Base-by-base conservation (phyloP, 345 rosid genomes). In the Stellera chamaejasme region DNA sequence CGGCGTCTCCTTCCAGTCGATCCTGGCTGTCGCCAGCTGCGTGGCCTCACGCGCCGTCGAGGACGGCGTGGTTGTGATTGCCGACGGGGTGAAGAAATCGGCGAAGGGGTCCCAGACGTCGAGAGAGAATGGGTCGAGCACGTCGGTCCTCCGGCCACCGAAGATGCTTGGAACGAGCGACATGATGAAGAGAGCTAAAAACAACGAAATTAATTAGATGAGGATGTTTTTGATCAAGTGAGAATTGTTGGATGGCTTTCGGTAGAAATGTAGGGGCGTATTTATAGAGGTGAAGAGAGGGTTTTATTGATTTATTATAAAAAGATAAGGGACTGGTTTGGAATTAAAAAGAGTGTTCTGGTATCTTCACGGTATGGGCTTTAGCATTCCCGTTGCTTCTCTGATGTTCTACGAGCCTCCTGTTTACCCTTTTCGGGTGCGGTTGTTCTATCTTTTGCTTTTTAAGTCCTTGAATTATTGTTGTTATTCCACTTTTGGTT, bases 111-210 rank as follows among this genome's bases (percentile, higher is more conserved):
- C 58, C 47, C 47, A 55, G 2, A 55, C 48, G 47, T 55, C 58
- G 13, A 55, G 44, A 15, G 48, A 41, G 58, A 55, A 55, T 10
- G 58, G 58, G 25, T 55, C 58, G 58, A 55, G 19, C 14, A 55
- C 6, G 58, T n/a, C 16, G 48, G 27, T 55, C 13, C 51, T 43
- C 9, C 3, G 43, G 50, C 25, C 27, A 5, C 49, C 27, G 25
- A 55, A 43, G 13, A 55, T 16, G 27, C 58, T 55, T 43, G 58
- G 58, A 23, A 55, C 41, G 27, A 54, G 12, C 13, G 58, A 10
- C 58, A 54, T 54, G 39, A 8, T 32, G 39, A 8, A 32, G 5
- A 5, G 39, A 32, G 9, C 39, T 5, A 32, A 32, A 8, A 32
- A 4, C 39, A 32, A 32, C 9, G 39, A 32, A 32, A 32, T 32